Evolutionary conservation across 2,329 filamentous ascomycete genomes (phyloP).

Genomic region (Apiospora arundinis): DNA sequence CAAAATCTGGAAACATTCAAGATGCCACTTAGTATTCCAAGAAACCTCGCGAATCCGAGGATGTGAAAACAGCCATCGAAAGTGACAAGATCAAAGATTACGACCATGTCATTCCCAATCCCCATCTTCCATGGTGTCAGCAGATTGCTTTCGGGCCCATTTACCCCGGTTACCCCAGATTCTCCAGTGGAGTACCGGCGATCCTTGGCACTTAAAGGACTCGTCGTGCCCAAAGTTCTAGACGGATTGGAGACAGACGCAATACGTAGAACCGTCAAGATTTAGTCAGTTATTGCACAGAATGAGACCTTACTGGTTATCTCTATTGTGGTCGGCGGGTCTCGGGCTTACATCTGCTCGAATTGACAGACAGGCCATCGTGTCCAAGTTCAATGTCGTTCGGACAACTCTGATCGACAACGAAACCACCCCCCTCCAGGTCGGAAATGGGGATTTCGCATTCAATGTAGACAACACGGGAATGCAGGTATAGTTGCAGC

Average conservation of each 20-base stretch:
- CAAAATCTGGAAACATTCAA: too few relatives aligned
- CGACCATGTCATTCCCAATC: too few relatives aligned
- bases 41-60: too few relatives aligned
- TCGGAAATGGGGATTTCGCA: constrained; percentile 40
- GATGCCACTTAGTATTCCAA: too few relatives aligned
- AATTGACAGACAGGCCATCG: constrained; percentile 30
- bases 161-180: constrained; percentile 14
- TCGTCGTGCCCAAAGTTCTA: not conserved
- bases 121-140: too few relatives aligned
- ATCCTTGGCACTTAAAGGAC: not conserved
- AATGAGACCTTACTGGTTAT: not conserved
- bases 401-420: constrained; percentile 35
- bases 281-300: not conserved
- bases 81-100: too few relatives aligned
- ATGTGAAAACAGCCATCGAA: too few relatives aligned
- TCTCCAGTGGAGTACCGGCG: not conserved
- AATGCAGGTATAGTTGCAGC: constrained; percentile 30
- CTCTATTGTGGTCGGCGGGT: not conserved
- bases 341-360: not conserved
- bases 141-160: not conserved
- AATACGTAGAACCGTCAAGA: not conserved
- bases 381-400: constrained; percentile 34
- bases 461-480: constrained; percentile 40
- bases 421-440: constrained; percentile 36
- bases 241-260: too few relatives aligned